phyloP scores from a whole-genome alignment of 371 early-diverging fungal species.

The Mortierella sp. region DNA sequence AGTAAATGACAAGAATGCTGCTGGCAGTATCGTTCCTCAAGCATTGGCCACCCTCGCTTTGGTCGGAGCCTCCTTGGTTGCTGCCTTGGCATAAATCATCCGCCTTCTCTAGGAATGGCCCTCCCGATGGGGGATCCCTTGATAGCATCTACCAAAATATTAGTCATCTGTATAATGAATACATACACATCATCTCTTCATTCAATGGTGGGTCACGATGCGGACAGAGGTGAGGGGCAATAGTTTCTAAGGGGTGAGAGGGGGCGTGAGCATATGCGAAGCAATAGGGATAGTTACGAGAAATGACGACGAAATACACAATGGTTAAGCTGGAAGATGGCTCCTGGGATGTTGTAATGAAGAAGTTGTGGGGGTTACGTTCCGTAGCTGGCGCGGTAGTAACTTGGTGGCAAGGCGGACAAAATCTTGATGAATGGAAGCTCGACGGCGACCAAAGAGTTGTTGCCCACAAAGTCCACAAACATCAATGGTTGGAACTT shows the following conservation, averaged over 20 bases:
- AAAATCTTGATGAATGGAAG: slow-evolving; percentile 84
- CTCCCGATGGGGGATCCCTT: too few relatives aligned
- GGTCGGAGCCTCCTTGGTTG: slow-evolving; percentile 26
- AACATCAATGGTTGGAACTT: slow-evolving; percentile 86
- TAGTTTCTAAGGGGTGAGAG: slow-evolving; percentile 12
- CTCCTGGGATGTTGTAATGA: background rate
- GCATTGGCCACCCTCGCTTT: slow-evolving; percentile 19
- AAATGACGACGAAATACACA: background rate
- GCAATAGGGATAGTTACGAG: background rate
- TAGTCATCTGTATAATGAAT: too few relatives aligned
- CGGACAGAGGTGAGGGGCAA: slow-evolving; percentile 5
- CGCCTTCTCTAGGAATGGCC: too few relatives aligned
- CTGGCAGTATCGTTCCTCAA: slow-evolving; percentile 14
- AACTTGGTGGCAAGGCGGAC: slow-evolving; percentile 82
- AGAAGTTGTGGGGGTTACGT: slow-evolving; percentile 52
- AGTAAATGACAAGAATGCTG: slow-evolving; percentile 7
- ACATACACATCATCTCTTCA: too few relatives aligned
- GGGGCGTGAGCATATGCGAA: background rate
- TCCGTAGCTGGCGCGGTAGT: slow-evolving; percentile 86
- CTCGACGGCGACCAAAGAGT: slow-evolving; percentile 87
- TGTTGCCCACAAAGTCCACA: slow-evolving; percentile 72
- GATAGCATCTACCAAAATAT: too few relatives aligned
- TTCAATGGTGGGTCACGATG: slow-evolving; percentile 6
- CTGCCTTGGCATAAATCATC: slow-evolving; percentile 18
- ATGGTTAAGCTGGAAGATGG: background rate